Evolutionary conservation across 768 basidiomycete species (phyloP).

Genomic region (Russula brevipes): DNA sequence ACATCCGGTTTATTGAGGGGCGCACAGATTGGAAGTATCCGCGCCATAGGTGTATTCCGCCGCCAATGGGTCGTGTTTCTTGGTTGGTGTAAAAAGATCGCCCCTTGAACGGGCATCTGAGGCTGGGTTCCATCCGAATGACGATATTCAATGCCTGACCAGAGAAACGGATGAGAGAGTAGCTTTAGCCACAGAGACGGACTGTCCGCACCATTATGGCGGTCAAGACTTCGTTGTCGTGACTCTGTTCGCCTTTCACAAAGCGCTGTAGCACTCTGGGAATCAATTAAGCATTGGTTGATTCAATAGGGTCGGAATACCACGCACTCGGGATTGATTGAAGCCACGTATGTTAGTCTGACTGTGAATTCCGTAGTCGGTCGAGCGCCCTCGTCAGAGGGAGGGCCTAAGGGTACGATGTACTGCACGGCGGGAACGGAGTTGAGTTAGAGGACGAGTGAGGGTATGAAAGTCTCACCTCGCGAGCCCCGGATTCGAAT

Average conservation of each 20-base stretch:
- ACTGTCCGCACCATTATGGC: conserved; percentile 49
- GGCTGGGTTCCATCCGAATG: conserved; percentile 65
- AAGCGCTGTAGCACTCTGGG: conserved; percentile 57
- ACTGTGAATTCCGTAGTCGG: conserved; percentile 64
- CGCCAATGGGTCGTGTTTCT: conserved; percentile 49
- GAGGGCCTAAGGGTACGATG: conserved; percentile 43
- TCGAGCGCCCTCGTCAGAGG: conserved; percentile 11
- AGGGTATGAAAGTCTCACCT: conserved; percentile 36
- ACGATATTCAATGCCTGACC: conserved; percentile 65
- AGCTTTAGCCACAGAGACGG: neutral
- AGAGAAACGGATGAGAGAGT: neutral
- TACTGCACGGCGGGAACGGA: conserved; percentile 42
- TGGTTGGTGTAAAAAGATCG: conserved; percentile 67
- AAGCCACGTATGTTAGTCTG: conserved; percentile 54
- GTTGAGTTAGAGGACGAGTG: neutral
- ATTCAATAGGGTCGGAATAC: conserved; percentile 27
- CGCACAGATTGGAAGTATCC: conserved; percentile 79
- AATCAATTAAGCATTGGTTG: neutral
- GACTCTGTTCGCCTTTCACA: conserved; percentile 57
- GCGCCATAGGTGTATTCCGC: conserved; percentile 66
- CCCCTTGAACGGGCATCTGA: conserved; percentile 61
- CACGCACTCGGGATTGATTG: conserved; percentile 81
- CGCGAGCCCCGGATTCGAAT: conserved; percentile 45
- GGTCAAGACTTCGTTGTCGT: conserved; percentile 64
- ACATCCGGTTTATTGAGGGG: conserved; percentile 55